Percentiles rank a stretch among this genome's conserved stretches.
These are phyloP conservation scores for Tylopilus sp. DNA, from an alignment of 768 basidiomycete genomes.

Conservation along the genomic window DNA sequence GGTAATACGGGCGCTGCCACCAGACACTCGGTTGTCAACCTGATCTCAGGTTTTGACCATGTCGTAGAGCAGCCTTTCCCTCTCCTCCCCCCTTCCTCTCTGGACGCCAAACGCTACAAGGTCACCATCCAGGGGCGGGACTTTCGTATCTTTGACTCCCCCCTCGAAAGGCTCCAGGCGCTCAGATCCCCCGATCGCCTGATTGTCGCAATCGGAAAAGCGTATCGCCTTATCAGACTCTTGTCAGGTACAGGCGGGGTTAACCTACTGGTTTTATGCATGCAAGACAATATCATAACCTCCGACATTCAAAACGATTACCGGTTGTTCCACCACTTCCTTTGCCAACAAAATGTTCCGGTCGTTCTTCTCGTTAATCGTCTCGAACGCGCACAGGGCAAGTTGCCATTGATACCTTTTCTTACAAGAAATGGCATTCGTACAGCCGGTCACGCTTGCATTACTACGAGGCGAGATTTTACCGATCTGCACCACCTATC, in stretches of 20 bases:
- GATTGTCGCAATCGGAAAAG: background rate
- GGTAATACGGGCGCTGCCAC: background rate
- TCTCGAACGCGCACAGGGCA: background rate
- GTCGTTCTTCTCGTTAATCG: conserved; percentile 4
- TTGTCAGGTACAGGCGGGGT: background rate
- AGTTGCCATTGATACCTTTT: too few species aligned
- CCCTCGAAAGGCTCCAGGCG: too few species aligned
- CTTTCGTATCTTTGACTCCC: background rate
- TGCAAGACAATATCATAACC: too few species aligned
- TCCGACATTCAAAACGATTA: background rate
- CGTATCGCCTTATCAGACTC: background rate
- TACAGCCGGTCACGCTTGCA: conserved; percentile 28
- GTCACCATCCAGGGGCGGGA: background rate
- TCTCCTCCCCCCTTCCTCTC: background rate
- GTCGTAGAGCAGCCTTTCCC: background rate
- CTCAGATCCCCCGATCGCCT: too few species aligned
- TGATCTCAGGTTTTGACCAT: background rate
- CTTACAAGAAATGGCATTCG: conserved; percentile 17
- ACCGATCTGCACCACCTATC: conserved; percentile 21
- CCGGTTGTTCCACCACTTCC: background rate
- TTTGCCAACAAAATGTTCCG: conserved; percentile 4
- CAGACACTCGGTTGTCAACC: background rate
- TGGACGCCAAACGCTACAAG: background rate
- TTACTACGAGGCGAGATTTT: conserved; percentile 29
- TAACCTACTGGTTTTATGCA: background rate